Percentiles rank a stretch among this genome's conserved stretches.
Conservation (phyloP, 2,329 filamentous ascomycete species). For the Monilinia polystroma region DNA sequence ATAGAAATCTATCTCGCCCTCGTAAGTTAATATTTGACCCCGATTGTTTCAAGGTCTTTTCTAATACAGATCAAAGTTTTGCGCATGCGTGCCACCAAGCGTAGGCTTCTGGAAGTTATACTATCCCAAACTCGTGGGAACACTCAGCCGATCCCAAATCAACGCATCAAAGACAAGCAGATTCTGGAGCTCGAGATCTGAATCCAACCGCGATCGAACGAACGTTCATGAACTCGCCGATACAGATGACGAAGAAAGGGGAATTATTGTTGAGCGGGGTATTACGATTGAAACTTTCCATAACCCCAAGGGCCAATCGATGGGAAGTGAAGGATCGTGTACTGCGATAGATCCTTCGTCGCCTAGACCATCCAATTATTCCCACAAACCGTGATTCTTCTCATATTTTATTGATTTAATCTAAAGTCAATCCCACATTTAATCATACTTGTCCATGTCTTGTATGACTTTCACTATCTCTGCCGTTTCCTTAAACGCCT, state of each 20-base stretch:
- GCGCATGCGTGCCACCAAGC: slow-evolving; percentile 2
- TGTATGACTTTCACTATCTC: background rate
- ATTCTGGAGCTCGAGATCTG: background rate
- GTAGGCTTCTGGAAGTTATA: slow-evolving; percentile 8
- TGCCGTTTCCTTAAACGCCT: too few relatives aligned
- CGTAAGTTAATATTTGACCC: background rate
- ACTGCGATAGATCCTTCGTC: background rate
- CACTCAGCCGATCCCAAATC: background rate
- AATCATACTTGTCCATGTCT: background rate
- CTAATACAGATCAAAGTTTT: background rate
- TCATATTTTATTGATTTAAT: background rate
- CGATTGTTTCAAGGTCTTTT: too few relatives aligned
- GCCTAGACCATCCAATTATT: background rate
- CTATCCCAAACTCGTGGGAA: background rate
- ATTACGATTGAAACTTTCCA: background rate
- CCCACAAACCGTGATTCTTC: background rate
- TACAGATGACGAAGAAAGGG: background rate
- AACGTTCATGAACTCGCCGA: background rate
- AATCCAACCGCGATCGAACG: background rate
- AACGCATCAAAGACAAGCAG: background rate
- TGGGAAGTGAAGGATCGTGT: background rate
- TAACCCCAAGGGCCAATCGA: background rate
- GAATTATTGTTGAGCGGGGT: background rate
- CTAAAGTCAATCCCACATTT: background rate
- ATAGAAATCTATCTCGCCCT: slow-evolving; percentile 1